Base-by-base conservation (phyloP, 2,329 filamentous ascomycete species). In the Colletotrichum coccodes region DNA sequence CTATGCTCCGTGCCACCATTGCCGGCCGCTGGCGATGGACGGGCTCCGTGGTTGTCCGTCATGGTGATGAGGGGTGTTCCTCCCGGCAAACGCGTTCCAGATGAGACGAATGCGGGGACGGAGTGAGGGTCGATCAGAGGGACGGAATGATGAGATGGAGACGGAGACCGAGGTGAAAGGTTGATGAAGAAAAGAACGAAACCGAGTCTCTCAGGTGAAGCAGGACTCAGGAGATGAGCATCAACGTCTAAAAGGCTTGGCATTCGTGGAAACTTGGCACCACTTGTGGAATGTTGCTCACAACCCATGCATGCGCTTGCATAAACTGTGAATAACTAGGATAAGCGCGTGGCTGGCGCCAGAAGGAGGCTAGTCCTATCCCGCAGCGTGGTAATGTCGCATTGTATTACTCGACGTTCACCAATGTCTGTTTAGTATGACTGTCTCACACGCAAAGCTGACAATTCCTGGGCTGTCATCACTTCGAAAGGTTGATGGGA, bases 211-310 rank as follows among this genome's bases (percentile, higher is more conserved):
- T 40, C 14, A 28, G 34, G 32, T 28, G 12, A 38, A 11, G 28
- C 16, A n/a, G 54, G 52, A 23, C 6, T 40, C 18, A n/a, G 23
- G 42, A 57, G 42, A 67, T 57, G 52, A 59, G n/a, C 18, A 40
- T 28, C 44, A 34, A 59, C 30, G 26, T 64, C 34, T 9, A 4
- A 38, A 64, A 54, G 38, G 38, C 60, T 68, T 68, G 64, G 64
- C 64, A 64, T 64, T 30, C 14, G 18, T 28, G 16, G 14, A 57
- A 26, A 50, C 59, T 67, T 67, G 64, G 64, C 52, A 64, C 44
- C 44, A 53, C 44, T 21, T 53, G 36, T 21, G 50, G 14, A 40
- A 14, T 52, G 34, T 47, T 40, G 52, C 47, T 28, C 46, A 23
- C 36, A 36, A 34, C 21, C 56, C 62, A 52, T 66, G 49, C n/a